Conservation (phyloP, 805 yeast genomes). For the Priceomyces fermenticarens region DNA sequence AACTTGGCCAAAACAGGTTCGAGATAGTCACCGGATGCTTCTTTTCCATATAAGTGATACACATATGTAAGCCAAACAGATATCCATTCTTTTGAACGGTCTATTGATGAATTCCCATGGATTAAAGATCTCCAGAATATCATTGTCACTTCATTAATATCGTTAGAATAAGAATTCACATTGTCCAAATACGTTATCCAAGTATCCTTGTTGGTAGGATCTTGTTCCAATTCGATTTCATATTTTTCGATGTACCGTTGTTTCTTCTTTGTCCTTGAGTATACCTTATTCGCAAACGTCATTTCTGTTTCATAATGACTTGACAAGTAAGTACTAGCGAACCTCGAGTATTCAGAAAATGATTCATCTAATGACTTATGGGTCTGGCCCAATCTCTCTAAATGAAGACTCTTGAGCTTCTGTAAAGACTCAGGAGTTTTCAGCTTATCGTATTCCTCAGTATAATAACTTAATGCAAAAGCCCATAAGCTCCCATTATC, state of each 20-base stretch:
- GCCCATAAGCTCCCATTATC: constrained; percentile 18
- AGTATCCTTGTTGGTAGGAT: constrained; percentile 11
- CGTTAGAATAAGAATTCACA: constrained; percentile 18
- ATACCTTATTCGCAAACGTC: constrained; percentile 31
- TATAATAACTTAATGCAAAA: constrained; percentile 7
- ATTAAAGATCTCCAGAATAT: constrained; percentile 30
- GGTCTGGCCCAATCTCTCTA: constrained; percentile 36
- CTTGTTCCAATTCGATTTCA: constrained; percentile 24
- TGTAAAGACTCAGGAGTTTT: constrained; percentile 13
- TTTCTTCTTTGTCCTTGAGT: constrained; percentile 23
- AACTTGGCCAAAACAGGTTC: constrained; percentile 16
- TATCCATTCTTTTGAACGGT: constrained; percentile 12
- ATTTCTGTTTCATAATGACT: constrained; percentile 33
- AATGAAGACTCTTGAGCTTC: constrained; percentile 18
- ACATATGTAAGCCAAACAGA: constrained; percentile 28
- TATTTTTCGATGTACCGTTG: constrained; percentile 31
- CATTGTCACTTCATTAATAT: constrained; percentile 11
- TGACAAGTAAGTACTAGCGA: constrained; percentile 29
- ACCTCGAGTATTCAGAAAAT: constrained; percentile 35
- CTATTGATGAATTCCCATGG: not conserved
- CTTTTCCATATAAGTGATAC: constrained; percentile 20
- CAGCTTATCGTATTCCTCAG: constrained; percentile 3
- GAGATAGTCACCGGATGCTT: constrained; percentile 7
- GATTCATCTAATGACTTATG: constrained; percentile 41
- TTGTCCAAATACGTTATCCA: constrained; percentile 35